Base-by-base conservation (phyloP, 805 yeast species). In the Metschnikowia matae region DNA sequence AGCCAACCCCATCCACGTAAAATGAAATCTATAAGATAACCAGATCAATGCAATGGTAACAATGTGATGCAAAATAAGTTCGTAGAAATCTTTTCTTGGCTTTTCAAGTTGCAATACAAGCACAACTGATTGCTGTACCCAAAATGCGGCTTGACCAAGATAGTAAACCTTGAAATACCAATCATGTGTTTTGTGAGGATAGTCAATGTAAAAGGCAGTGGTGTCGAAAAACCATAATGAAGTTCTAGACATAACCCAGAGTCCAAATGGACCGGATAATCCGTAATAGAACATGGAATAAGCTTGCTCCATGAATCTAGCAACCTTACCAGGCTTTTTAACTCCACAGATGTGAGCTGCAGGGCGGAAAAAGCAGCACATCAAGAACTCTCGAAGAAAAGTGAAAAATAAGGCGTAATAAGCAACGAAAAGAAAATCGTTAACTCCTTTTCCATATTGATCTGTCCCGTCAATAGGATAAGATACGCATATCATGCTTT, bases 81-180 rank as follows among this genome's bases (percentile, higher is more conserved):
- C 99, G 60, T 83, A 74, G 70, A 84, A 91, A 67, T 94, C 99
- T 69, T 90, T 91, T 68, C 99, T 81, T 51, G 97, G 98, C 67
- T 89, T 89, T 69, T 94, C 99, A 53, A 94, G 77, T 67, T 87
- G 96, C 55, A 94, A 75, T 42, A 82, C 71, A 55, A 94, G 75
- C 32, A 94, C 87, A 38, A 87, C 83, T 1, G 95, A 84, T 71
- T 94, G 99, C 73, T 94, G 99, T 20, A 90, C 83, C 99, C 99
- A 94, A 69, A 89, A 94, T 4, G 97, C 87, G 5, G 98, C 97
- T 72, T 94, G 98, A 39, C 87, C 83, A 54, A 94, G 74, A 66
- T 94, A 94, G 65, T 86, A 94, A 13, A 82, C 67, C 71, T 94
- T 94, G 74, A 87, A 86, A 50, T 77, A 73, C 53, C 73, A 77